Base-by-base conservation (phyloP, 805 yeast genomes). In the Ogataea pignaliae region DNA sequence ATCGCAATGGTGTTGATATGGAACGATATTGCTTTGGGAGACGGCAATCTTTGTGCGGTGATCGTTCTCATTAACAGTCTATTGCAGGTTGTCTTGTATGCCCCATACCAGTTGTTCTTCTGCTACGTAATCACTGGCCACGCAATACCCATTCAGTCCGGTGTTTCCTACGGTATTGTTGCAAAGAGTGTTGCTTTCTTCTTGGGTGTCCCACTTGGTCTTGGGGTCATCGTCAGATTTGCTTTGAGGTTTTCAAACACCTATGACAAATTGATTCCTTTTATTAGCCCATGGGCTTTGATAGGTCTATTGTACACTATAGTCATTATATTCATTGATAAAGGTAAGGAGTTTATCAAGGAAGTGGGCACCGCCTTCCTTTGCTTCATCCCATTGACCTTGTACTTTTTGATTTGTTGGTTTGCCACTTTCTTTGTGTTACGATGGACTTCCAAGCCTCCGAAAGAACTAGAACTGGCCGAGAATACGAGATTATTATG, bases 1-100 rank as follows among this genome's bases (percentile, higher is more conserved):
- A 77, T 78, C 49, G 84, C 83, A 17, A 78, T 79, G 83, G 84
- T 78, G 1, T 59, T 79, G 40, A 56, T 78, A 26, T 78, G 83
- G 84, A 78, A 73, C 53, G 70, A 73, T 29, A 62, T 79, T 14
- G 78, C 82, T 2, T 69, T 61, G 8, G 83, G 83, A 6, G 79
- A 77, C 53, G 59, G 61, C 37, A 67, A 66, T 34, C 56, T 75
- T 36, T 78, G 84, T 58, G 79, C 78, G 3, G 52, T 75, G 8
- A 51, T 78, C n/a, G 82, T 79, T 2, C 60, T 75, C 7, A 55
- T 75, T 36, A 78, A 78, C 58, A 71, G 78, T 41, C 33, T 76
- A 16, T 53, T 78, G 32, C 84, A 78, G 54, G 64, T 78, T 38
- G 64, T 72, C 0, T 63, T 78, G 16, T 76, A 71, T 57, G 81